Conservation (phyloP, 768 basidiomycete genomes). For the Lentinula guzmanii region DNA sequence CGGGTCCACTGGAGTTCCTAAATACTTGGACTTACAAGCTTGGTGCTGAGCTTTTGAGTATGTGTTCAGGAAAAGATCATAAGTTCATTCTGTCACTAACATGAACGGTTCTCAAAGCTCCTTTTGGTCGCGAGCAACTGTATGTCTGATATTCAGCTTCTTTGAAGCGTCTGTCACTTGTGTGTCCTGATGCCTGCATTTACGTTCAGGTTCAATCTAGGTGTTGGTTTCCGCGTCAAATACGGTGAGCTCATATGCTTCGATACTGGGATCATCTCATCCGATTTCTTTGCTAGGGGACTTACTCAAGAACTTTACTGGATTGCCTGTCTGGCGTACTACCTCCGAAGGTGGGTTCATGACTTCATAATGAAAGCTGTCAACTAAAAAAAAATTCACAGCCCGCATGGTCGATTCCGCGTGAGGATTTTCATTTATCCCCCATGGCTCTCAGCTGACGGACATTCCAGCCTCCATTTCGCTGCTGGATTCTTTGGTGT, state of each 20-base stretch:
- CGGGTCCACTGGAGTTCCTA: slow-evolving; percentile 56
- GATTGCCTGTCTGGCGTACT: slow-evolving; percentile 58
- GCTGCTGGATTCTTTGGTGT: slow-evolving; percentile 57
- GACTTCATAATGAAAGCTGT: neutral
- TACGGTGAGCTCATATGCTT: slow-evolving; percentile 41
- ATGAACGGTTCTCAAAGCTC: slow-evolving; percentile 28
- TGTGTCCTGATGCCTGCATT: neutral
- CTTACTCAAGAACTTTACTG: slow-evolving; percentile 34
- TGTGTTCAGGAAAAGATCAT: neutral
- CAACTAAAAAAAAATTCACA: neutral
- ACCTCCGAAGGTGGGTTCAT: slow-evolving; percentile 41
- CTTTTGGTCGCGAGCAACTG: slow-evolving; percentile 69
- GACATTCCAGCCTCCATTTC: slow-evolving; percentile 31
- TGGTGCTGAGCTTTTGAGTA: slow-evolving; percentile 57
- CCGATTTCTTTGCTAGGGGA: slow-evolving; percentile 15
- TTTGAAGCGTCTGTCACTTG: neutral
- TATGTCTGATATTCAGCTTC: slow-evolving; percentile 22
- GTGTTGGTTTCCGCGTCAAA: slow-evolving; percentile 53
- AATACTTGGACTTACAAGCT: slow-evolving; percentile 75
- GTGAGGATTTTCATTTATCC: slow-evolving; percentile 12
- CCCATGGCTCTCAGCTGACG: neutral
- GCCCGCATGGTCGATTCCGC: slow-evolving; percentile 52
- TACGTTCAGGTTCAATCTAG: slow-evolving; percentile 34
- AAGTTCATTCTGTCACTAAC: neutral
- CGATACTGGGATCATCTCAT: neutral